phyloP scores from a whole-genome alignment of 441 rosid genomes.

The Omphalea diandra region DNA sequence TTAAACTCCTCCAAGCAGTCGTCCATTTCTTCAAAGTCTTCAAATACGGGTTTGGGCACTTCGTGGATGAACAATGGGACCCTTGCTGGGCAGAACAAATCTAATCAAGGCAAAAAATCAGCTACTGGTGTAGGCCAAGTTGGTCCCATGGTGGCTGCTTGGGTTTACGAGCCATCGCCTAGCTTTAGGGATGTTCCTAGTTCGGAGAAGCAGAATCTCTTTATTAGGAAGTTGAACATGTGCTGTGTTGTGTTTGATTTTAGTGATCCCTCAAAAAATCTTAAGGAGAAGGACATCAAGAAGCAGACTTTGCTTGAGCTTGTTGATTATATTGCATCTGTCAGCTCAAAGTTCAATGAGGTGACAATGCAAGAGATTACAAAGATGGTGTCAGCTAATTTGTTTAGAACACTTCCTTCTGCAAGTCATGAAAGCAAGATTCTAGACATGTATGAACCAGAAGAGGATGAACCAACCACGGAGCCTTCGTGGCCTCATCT shows the following conservation, averaged over 20 bases:
- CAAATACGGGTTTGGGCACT: conserved; percentile 35
- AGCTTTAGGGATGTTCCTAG: conserved; percentile 73
- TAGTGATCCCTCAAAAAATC: conserved; percentile 64
- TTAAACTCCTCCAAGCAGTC: conserved; percentile 38
- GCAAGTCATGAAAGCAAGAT: conserved; percentile 47
- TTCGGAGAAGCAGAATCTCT: conserved; percentile 70
- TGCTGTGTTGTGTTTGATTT: conserved; percentile 76
- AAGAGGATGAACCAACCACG: conserved; percentile 73
- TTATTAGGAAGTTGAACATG: conserved; percentile 62
- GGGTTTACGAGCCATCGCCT: conserved; percentile 61
- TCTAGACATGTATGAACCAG: conserved; percentile 58
- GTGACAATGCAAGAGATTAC: conserved; percentile 78
- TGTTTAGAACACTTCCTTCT: conserved; percentile 66
- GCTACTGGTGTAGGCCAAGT: conserved; percentile 32
- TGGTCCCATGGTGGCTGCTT: conserved; percentile 34
- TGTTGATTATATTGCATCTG: conserved; percentile 67
- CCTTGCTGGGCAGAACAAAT: conserved; percentile 34
- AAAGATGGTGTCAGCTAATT: conserved; percentile 59
- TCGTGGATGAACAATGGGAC: conserved; percentile 47
- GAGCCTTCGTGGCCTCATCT: conserved; percentile 87
- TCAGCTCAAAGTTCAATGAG: conserved; percentile 64
- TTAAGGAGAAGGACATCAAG: conserved; percentile 77
- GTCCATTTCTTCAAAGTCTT: conserved; percentile 39
- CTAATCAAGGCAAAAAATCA: conserved; percentile 48
- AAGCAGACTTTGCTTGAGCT: conserved; percentile 76